Evolutionary conservation across 345 rosid genomes (phyloP).

Genomic region (Salix koriyanagi): DNA sequence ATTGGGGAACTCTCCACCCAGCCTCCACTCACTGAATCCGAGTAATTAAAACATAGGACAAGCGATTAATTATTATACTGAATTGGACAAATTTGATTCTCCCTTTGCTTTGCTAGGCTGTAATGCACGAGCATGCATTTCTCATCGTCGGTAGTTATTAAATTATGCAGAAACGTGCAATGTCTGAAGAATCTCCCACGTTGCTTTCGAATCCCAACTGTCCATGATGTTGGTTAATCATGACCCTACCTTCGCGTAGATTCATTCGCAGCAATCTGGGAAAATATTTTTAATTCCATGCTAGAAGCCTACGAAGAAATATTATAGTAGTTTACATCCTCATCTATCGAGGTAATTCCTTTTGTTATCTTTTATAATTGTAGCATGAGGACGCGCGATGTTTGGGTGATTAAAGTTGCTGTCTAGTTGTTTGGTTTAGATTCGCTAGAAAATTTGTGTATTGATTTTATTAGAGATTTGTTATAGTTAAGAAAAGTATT

Average conservation of each 20-base stretch:
- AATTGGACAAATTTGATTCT: not conserved
- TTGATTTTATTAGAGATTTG: no score
- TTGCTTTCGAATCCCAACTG: constrained; percentile 7
- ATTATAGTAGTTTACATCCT: not conserved
- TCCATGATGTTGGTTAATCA: not conserved
- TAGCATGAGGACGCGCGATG: no score
- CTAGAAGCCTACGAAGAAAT: not conserved
- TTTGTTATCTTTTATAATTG: no score
- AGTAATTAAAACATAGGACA: not conserved
- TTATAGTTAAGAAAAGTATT: no score
- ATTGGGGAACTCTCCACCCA: constrained; percentile 36
- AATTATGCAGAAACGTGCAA: not conserved
- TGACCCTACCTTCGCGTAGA: not conserved
- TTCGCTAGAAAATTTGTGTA: no score
- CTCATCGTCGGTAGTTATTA: not conserved
- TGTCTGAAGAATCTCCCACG: not conserved
- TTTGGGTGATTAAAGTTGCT: no score
- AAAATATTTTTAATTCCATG: not conserved
- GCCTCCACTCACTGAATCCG: constrained; percentile 20
- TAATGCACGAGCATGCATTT: constrained; percentile 16
- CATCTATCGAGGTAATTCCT: no score
- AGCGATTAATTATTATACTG: not conserved
- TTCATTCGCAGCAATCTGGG: not conserved
- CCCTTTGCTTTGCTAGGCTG: constrained; percentile 23
- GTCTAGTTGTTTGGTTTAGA: no score